Evolutionary conservation across 352 stramenopile species (phyloP).

Genomic region (Lagenidium giganteum): DNA sequence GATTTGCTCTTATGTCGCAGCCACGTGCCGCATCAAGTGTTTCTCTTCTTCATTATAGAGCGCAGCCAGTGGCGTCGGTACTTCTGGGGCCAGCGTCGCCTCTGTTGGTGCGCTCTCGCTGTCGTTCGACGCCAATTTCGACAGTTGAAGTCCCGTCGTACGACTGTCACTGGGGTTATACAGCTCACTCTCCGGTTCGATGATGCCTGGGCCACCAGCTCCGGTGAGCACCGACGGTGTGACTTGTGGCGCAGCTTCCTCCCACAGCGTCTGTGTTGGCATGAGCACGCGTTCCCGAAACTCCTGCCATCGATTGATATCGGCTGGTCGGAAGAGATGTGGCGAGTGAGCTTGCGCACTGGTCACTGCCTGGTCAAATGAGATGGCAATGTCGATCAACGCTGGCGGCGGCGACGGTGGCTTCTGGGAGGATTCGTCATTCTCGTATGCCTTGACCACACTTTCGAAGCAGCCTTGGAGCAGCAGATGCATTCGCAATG

Average conservation of each 20-base stretch:
- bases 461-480: slow-evolving; percentile 34
- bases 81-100: slow-evolving; percentile 11
- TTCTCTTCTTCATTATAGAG: slow-evolving; percentile 78
- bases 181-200: no score
- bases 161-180: slow-evolving; percentile 10
- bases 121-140: background rate
- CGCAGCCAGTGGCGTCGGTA: slow-evolving; percentile 52
- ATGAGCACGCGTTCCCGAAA: slow-evolving; percentile 46
- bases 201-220: slow-evolving; percentile 1
- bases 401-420: slow-evolving; percentile 24
- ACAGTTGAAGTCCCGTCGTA: background rate
- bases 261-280: slow-evolving; percentile 60
- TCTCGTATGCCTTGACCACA: slow-evolving; percentile 34
- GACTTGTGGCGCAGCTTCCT: slow-evolving; percentile 23
- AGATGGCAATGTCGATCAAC: slow-evolving; percentile 72
- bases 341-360: slow-evolving; percentile 51
- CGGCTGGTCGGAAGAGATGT: slow-evolving; percentile 28
- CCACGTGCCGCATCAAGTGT: slow-evolving; percentile 48
- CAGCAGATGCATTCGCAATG: slow-evolving; percentile 49
- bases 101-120: background rate
- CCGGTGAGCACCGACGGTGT: background rate
- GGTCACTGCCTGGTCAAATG: slow-evolving; percentile 65
- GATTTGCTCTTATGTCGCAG: no score
- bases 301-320: slow-evolving; percentile 35
- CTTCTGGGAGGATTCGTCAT: slow-evolving; percentile 2